Base-by-base conservation (phyloP, 2,329 filamentous ascomycete genomes). In the Remersonia thermophila region DNA sequence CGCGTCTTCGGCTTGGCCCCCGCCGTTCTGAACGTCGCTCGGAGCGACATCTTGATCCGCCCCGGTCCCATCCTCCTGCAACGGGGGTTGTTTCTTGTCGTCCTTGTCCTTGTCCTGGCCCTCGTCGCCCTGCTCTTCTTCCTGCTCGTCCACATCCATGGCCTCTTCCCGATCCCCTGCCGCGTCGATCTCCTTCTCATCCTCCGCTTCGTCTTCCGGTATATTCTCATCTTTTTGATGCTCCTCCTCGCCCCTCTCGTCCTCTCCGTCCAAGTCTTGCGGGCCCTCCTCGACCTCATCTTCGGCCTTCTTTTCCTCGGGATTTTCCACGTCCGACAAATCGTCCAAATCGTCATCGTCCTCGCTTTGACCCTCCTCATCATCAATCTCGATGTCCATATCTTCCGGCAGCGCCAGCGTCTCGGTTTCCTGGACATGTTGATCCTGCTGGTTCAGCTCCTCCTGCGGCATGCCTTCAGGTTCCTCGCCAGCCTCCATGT, bases 351-450 rank as follows among this genome's bases (percentile, higher is more conserved):
- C 66, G 43, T 77, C 72, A 27, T 67, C 67, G 11, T 67, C 70
- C 10, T 62, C 60, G 7, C 64, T 66, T n/a, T 66, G 66, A 5
- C 57, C 61, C 20, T 60, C 60, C 20, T 60, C 63, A 23, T 73
- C 71, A 18, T 83, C 65, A 7, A 73, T 80, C 45, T 89, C 80
- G 37, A 95, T 70, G 39, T 93, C 78, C 67, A 95, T 80, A 45
- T 94, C 84, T 29, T 94, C 86, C 0, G 86, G 86, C 15, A 94
- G 65, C 31, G 87, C 85, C 41, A 94, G 65, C 2, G 80, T 77
- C 41, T 93, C 78, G 48, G 85, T 79, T 53, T 94, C 80, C 47
- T 89, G 73, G 2, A 83, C 73, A 49, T 89, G 80, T 35, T 85
- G 80, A 41, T 87, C 74, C 48, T 78, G 73, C 32, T 63, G 63